phyloP scores from a whole-genome alignment of 148 eudicot genomes.

The Diospyros lotus region DNA sequence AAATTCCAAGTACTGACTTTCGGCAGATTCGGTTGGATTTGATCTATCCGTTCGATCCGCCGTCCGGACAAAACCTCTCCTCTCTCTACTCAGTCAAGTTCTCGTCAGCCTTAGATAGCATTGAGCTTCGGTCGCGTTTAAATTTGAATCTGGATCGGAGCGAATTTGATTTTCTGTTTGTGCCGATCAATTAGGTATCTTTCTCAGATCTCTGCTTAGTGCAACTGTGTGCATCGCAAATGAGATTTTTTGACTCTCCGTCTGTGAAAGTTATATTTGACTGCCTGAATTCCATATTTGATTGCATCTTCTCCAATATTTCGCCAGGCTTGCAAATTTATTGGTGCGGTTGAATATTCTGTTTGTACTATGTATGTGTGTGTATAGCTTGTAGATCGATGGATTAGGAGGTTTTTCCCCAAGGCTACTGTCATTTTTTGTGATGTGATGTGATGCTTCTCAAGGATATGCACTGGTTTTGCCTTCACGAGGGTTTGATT shows the following conservation, averaged over 20 bases:
- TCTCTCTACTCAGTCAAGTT: neutral
- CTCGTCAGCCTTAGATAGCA: neutral
- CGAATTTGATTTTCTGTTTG: slow-evolving; percentile 12
- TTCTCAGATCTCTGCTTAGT: slow-evolving; percentile 4
- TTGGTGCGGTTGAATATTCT: neutral
- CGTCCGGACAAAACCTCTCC: neutral
- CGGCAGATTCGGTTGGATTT: neutral
- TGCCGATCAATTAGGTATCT: slow-evolving; percentile 9
- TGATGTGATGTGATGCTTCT: neutral
- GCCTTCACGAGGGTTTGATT: neutral
- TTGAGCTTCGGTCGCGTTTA: neutral
- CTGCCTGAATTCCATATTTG: slow-evolving; percentile 2
- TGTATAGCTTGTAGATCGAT: neutral
- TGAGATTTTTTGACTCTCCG: neutral
- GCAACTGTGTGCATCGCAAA: neutral
- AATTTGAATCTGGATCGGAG: slow-evolving; percentile 7
- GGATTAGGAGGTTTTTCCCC: neutral
- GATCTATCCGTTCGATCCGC: slow-evolving; percentile 11
- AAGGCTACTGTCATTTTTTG: neutral
- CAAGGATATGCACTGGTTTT: neutral
- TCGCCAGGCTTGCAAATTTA: neutral
- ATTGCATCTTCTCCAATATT: slow-evolving; percentile 6
- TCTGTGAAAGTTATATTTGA: neutral
- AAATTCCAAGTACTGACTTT: neutral
- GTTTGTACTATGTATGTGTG: neutral